Evolutionary conservation across 768 basidiomycete species (phyloP), one percentile per base, ranked within the genome.

Genomic region (Phlegmacium glaucopus): DNA sequence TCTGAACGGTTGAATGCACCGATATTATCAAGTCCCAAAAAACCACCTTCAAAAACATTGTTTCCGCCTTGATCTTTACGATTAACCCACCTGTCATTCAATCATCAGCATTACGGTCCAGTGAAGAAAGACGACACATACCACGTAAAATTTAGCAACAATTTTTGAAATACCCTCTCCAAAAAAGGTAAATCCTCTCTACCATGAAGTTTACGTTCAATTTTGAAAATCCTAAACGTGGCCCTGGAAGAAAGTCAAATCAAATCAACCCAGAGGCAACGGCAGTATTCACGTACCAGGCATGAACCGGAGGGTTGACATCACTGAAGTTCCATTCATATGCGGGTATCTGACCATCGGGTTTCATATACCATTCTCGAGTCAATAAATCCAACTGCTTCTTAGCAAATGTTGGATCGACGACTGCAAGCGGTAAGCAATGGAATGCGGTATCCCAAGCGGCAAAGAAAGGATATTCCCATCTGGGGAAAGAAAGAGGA

Each of bases 291-390:
- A 59, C 73, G 45, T 56, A 85, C 93, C 96, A 99, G 8, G 96
- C 96, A 67, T 99, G 96, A 3, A 99, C 96, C 10, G 96, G 96
- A 8, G 96, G 96, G 64, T 99, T 98, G 53, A 98, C 96, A 63
- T 99, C 96, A 42, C 86, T 81, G 59, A 96, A 98, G 63, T 99
- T 98, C 96, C 96, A 99, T 66, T 99, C 96, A 65, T 98, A 99
- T 0, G 96, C 96, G 3, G 96, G 96, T 48, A 99, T 88, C 60
- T 96, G 94, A 29, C 96, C 96, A 63, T 98, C 95, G 1, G 96
- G 96, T 64, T 96, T 96, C 89, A 92, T 90, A 70, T 98, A 99
- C 96, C 96, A 99, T 69, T 99, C 96, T 47, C 96, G 78, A 2
- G 95, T 97, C 59, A 99, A 77, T 50, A 98, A 63, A 65, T 97